A percentile compares a stretch with the other conserved stretches of the same genome.
These are phyloP conservation scores for Didymella arachidicola DNA, from an alignment of 2,329 filamentous ascomycete species.

Conservation along the genomic window DNA sequence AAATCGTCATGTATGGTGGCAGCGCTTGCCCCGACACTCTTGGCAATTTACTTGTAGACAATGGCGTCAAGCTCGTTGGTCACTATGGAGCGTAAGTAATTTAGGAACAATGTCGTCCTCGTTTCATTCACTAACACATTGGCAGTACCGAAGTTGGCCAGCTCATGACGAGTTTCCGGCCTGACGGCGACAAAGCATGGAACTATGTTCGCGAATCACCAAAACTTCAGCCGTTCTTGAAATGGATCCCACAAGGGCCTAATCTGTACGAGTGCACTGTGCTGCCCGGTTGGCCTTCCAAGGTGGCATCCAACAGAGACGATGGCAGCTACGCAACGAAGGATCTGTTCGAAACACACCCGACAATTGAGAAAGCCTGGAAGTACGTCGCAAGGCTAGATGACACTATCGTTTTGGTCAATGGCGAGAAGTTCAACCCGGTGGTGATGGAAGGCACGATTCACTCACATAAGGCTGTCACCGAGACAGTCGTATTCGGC, in stretches of 20 bases:
- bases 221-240: constrained; percentile 54
- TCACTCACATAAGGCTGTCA: constrained; percentile 60
- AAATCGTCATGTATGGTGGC: constrained; percentile 66
- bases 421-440: constrained; percentile 60
- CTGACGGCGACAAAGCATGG: constrained; percentile 64
- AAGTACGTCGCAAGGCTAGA: constrained; percentile 58
- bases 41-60: constrained; percentile 61
- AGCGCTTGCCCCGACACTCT: constrained; percentile 66
- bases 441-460: constrained; percentile 62
- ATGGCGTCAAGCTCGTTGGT: constrained; percentile 63
- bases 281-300: constrained; percentile 48
- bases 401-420: constrained; percentile 57
- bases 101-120: not conserved
- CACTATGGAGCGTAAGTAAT: constrained; percentile 64
- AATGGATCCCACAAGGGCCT: constrained; percentile 49
- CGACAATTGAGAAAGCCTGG: constrained; percentile 54
- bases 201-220: constrained; percentile 62
- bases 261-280: constrained; percentile 53
- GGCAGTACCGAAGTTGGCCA: constrained; percentile 67
- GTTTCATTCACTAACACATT: constrained; percentile 2
- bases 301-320: constrained; percentile 31
- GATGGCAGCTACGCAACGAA: constrained; percentile 39
- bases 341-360: constrained; percentile 58
- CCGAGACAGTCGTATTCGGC: constrained; percentile 66
- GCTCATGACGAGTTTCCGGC: constrained; percentile 68